A percentile compares a stretch with the other conserved stretches of the same genome.
These are phyloP conservation scores for Diplodia seriata DNA, from an alignment of 2,329 filamentous ascomycete species.

Conservation along the genomic window DNA sequence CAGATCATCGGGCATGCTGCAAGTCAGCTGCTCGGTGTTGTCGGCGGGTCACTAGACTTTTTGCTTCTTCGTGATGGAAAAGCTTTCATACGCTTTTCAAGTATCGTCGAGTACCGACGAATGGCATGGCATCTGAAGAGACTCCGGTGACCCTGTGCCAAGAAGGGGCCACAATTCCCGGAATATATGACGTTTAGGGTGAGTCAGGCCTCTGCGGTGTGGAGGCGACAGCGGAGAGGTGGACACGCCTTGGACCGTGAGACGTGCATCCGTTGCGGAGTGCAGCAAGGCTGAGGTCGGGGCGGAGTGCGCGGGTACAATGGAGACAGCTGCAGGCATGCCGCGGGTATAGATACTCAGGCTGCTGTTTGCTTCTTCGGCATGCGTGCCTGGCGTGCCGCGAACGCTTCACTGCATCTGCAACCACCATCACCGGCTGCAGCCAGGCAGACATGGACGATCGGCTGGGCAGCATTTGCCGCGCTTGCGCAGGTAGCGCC, in stretches of 20 bases:
- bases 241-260: constrained; percentile 15
- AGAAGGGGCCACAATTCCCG: constrained; percentile 21
- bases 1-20: neutral
- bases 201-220: constrained; percentile 10
- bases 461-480: neutral
- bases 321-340: neutral
- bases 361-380: constrained; percentile 8
- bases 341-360: neutral
- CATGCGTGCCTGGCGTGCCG: constrained; percentile 3
- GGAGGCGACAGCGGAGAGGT: neutral
- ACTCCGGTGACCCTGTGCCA: constrained; percentile 11
- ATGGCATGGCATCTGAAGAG: constrained; percentile 11
- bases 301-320: neutral
- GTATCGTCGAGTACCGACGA: constrained; percentile 17
- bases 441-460: neutral
- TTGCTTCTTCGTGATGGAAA: neutral
- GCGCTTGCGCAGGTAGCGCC: constrained; percentile 1
- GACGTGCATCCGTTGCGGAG: constrained; percentile 17
- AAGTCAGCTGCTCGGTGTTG: constrained; percentile 27
- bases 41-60: constrained; percentile 25
- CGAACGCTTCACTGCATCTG: constrained; percentile 12
- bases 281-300: constrained; percentile 22
- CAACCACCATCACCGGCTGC: neutral
- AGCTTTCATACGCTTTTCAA: neutral
- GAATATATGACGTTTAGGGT: constrained; percentile 22